phyloP scores from a whole-genome alignment of 1,139 yeast species.

The Ogataea hybrid region DNA sequence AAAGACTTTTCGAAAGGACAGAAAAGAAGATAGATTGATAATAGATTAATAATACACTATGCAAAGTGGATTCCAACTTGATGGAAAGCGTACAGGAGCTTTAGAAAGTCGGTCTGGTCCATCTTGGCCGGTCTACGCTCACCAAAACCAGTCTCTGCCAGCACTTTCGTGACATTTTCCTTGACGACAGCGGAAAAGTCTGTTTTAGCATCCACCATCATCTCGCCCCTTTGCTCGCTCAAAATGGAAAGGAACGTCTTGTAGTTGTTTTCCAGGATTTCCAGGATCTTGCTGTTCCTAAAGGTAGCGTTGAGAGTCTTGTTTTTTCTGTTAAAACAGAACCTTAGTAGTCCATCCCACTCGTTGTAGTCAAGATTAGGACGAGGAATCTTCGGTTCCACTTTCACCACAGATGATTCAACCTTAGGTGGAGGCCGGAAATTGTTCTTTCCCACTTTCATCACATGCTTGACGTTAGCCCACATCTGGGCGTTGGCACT shows the following conservation, averaged over 20 bases:
- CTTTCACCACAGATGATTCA: slow-evolving; percentile 92
- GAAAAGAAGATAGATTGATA: slow-evolving; percentile 40
- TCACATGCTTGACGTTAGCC: slow-evolving; percentile 96
- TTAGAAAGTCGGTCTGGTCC: slow-evolving; percentile 92
- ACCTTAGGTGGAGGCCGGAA: slow-evolving; percentile 99
- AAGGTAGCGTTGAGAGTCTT: slow-evolving; percentile 93
- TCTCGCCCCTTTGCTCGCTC: slow-evolving; percentile 49
- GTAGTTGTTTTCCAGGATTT: slow-evolving; percentile 85
- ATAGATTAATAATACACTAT: slow-evolving; percentile 32
- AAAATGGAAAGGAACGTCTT: slow-evolving; percentile 69
- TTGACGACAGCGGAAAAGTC: slow-evolving; percentile 49
- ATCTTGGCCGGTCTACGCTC: slow-evolving; percentile 92
- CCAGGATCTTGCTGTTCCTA: slow-evolving; percentile 77
- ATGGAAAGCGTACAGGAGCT: slow-evolving; percentile 87
- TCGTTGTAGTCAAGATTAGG: slow-evolving; percentile 91
- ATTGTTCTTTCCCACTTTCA: slow-evolving; percentile 97
- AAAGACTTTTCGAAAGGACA: slow-evolving; percentile 52
- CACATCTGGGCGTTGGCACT: slow-evolving; percentile 99
- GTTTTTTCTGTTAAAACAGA: slow-evolving; percentile 89
- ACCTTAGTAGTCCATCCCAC: slow-evolving; percentile 94
- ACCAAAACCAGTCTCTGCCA: slow-evolving; percentile 72
- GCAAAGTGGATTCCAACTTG: slow-evolving; percentile 98
- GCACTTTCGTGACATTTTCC: slow-evolving; percentile 60
- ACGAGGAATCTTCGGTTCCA: slow-evolving; percentile 87
- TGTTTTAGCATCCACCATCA: slow-evolving; percentile 50